phyloP scores from a whole-genome alignment of 495 filamentous ascomycete species.

The Aspergillus haitiensis region DNA sequence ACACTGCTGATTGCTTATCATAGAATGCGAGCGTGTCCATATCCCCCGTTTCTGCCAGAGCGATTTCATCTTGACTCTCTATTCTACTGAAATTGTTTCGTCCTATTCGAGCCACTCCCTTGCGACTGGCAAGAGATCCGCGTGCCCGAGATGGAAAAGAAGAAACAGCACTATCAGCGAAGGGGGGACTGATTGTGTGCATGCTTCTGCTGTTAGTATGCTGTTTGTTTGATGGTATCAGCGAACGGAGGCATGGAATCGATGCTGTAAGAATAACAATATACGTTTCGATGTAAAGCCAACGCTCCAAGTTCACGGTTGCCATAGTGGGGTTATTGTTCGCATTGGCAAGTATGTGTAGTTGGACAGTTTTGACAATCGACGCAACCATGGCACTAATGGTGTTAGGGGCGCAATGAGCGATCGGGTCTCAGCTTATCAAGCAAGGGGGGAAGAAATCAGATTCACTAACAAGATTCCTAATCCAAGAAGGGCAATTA shows the following conservation, averaged over 20 bases:
- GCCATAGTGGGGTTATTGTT: background rate
- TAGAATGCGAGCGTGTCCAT: no score
- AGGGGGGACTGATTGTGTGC: no score
- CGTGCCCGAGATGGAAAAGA: no score
- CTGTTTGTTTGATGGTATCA: background rate
- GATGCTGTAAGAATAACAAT: background rate
- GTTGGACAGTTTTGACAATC: background rate
- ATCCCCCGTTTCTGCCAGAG: no score
- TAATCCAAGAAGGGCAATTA: background rate
- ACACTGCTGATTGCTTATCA: no score
- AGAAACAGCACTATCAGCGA: no score
- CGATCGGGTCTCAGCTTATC: background rate
- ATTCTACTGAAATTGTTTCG: no score
- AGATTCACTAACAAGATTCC: background rate
- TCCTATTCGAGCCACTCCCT: no score
- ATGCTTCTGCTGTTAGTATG: no score
- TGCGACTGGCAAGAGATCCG: no score
- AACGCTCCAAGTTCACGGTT: slow-evolving; percentile 1
- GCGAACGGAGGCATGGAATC: background rate
- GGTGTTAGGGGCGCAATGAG: no score
- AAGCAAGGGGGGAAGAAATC: background rate
- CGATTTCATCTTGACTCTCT: no score
- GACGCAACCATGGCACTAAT: slow-evolving; percentile 1
- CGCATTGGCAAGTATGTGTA: slow-evolving; percentile 1
- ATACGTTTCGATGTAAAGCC: slow-evolving; percentile 5